phyloP scores from a whole-genome alignment of 2,329 filamentous ascomycete genomes.

The Alternaria brassicicola region DNA sequence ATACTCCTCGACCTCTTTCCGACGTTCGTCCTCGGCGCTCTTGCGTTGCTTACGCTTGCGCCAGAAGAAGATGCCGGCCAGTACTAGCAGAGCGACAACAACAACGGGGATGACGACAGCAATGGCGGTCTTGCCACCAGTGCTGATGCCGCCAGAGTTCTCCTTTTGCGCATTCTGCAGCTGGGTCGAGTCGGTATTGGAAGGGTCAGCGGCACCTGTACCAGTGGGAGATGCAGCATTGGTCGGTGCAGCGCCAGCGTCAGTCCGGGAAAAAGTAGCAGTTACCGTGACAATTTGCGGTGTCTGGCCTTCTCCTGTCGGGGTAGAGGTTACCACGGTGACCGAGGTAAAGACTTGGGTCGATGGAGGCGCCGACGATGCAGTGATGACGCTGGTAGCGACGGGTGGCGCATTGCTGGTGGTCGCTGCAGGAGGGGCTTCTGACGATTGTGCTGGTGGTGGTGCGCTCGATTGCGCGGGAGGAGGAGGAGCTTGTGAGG shows the following conservation, averaged over 20 bases:
- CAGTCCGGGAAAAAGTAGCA: constrained; percentile 17
- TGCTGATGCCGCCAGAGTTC: constrained; percentile 56
- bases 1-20: constrained; percentile 97
- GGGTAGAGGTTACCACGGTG: constrained; percentile 30
- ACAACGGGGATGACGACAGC: constrained; percentile 94
- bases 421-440: not conserved
- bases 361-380: constrained; percentile 29
- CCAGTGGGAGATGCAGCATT: constrained; percentile 4
- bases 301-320: constrained; percentile 25
- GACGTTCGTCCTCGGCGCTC: constrained; percentile 81
- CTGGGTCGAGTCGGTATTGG: constrained; percentile 18
- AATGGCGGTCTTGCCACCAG: constrained; percentile 79
- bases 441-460: constrained; percentile 15
- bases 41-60: constrained; percentile 85
- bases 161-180: constrained; percentile 20
- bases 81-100: constrained; percentile 79
- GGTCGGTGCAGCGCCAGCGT: constrained; percentile 9
- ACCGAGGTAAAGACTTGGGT: constrained; percentile 28
- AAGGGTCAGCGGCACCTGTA: constrained; percentile 10
- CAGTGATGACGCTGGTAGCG: constrained; percentile 30
- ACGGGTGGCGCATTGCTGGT: constrained; percentile 4
- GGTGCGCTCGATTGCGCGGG: constrained; percentile 17
- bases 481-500: constrained; percentile 19
- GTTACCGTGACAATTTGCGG: constrained; percentile 27
- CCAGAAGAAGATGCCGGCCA: constrained; percentile 83